Evolutionary conservation across 2,329 filamentous ascomycete species (phyloP), one percentile per base, ranked within the genome.

Genomic region (Falciphora oryzae): DNA sequence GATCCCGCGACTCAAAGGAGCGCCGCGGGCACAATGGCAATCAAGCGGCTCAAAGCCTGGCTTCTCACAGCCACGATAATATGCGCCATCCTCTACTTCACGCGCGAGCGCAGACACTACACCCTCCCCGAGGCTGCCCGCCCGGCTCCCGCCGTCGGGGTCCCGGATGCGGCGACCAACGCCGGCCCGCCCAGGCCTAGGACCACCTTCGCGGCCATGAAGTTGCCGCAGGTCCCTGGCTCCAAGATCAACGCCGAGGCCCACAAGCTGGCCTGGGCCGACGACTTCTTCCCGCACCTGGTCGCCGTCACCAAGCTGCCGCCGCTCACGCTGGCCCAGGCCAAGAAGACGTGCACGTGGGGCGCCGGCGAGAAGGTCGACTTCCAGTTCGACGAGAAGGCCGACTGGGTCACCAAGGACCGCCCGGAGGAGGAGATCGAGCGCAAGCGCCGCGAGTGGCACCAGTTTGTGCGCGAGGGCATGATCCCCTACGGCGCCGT

Each of bases 401-500:
- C 32, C 31, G 35, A 38, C 35, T 67, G 66, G 66, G 65, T 65
- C n/a, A 53, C 35, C 16, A 11, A 59, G 10, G 66, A 67, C 29
- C 65, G 66, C 29, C 57, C 64, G 4, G 63, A 66, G 25, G 50
- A 57, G 14, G 66, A 67, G 53, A 56, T 67, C 25, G 65, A 62
- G 38, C 18, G 16, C 44, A 63, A 56, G 25, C 65, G 66, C 28
- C 50, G 63, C 29, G 62, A 63, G 57, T 63, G 62, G 62, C 62
- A 59, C 25, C 31, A 27, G 16, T 63, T 59, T 14, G 57, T 67
- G 50, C 56, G 58, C 13, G 58, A 50, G 18, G 59, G 63, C n/a
- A 65, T 63, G 65, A 67, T 67, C 27, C 63, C 64, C n/a, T 67
- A 64, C 35, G 56, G 59, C n/a, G 31, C 61, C 50, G 66, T 66